These are phyloP conservation scores for Fraxinus floribunda DNA, from an alignment of 305 asterid species.

Conservation along the genomic window DNA sequence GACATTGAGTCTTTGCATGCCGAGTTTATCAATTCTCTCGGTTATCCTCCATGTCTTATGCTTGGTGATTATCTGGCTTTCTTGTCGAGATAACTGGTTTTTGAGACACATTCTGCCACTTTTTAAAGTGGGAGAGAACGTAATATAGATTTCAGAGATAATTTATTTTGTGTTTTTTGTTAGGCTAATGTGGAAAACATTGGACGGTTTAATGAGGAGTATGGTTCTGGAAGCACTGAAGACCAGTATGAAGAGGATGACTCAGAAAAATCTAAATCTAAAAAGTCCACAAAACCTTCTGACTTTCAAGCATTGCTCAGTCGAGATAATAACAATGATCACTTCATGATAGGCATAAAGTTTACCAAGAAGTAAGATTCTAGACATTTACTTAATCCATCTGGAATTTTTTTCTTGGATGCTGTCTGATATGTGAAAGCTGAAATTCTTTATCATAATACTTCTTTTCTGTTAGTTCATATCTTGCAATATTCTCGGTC, in stretches of 20 bases:
- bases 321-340: slow-evolving; percentile 70
- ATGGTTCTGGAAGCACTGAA: slow-evolving; percentile 62
- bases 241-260: slow-evolving; percentile 47
- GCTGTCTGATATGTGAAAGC: slow-evolving; percentile 8
- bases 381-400: slow-evolving; percentile 14
- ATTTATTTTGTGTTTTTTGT: slow-evolving; percentile 16
- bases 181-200: slow-evolving; percentile 66
- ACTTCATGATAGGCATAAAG: slow-evolving; percentile 81
- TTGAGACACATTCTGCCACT: slow-evolving; percentile 9
- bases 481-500: background rate
- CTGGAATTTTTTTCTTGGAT: background rate
- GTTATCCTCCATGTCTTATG: background rate
- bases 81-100: slow-evolving; percentile 12
- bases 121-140: background rate
- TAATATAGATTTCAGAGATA: background rate
- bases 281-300: slow-evolving; percentile 60
- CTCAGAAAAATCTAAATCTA: slow-evolving; percentile 47
- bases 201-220: slow-evolving; percentile 73
- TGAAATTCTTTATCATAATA: slow-evolving; percentile 8
- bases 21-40: background rate
- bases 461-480: background rate
- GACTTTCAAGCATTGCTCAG: slow-evolving; percentile 80
- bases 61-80: slow-evolving; percentile 4
- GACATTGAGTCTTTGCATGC: background rate
- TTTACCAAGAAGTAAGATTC: slow-evolving; percentile 64